A percentile compares a stretch with the other conserved stretches of the same genome.
Evolutionary conservation across 305 asterid species (phyloP).

Genomic region (Lippia alba): DNA sequence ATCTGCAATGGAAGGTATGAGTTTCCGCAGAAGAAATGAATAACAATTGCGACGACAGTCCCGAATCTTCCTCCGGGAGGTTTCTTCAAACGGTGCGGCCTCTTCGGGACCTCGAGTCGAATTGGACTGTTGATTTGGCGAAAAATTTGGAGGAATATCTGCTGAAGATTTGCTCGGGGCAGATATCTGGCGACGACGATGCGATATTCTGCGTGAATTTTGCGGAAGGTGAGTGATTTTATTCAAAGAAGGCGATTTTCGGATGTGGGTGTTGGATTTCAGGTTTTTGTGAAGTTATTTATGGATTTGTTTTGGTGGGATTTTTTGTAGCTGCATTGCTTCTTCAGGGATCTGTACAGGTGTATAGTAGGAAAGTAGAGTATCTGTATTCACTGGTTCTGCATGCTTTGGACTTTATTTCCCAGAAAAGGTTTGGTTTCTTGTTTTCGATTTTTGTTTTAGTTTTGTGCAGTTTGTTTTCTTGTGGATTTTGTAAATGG

Average conservation of each 20-base stretch:
- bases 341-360: slow-evolving; percentile 98
- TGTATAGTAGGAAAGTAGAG: slow-evolving; percentile 95
- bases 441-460: not conserved
- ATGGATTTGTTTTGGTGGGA: slow-evolving; percentile 32
- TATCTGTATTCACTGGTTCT: slow-evolving; percentile 86
- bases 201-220: slow-evolving; percentile 68
- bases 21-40: slow-evolving; percentile 39
- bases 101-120: slow-evolving; percentile 79
- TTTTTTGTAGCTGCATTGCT: slow-evolving; percentile 87
- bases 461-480: not conserved
- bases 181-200: slow-evolving; percentile 61
- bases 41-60: slow-evolving; percentile 44
- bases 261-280: not conserved
- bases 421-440: slow-evolving; percentile 75
- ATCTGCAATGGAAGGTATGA: slow-evolving; percentile 33
- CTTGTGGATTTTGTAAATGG: slow-evolving; percentile 15
- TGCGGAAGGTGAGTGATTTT: slow-evolving; percentile 73
- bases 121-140: slow-evolving; percentile 91
- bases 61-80: slow-evolving; percentile 51
- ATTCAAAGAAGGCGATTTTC: not conserved
- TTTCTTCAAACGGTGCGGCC: slow-evolving; percentile 73
- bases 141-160: slow-evolving; percentile 83
- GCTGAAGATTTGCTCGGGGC: slow-evolving; percentile 88
- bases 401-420: slow-evolving; percentile 88
- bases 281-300: not conserved